Evolutionary conservation across 2,329 filamentous ascomycete species (phyloP), one percentile per base, ranked within the genome.

Genomic region (Magnaporthiopsis poae): DNA sequence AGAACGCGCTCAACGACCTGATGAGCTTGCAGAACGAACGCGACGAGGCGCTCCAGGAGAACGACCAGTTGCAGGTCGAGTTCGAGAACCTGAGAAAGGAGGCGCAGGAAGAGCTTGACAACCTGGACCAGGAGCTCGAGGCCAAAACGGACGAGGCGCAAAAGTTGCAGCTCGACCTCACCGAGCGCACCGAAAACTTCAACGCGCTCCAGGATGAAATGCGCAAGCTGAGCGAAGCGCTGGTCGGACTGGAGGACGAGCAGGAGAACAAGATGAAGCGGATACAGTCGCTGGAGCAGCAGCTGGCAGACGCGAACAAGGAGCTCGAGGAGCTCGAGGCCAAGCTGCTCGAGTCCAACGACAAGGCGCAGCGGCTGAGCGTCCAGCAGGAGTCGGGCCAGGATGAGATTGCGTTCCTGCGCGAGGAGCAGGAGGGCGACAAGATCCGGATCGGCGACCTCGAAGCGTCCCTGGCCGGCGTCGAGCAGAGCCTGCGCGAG

Each of bases 361-460:
- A 90, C 71, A 98, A 98, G 81, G 89, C 90, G 63, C 90, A 96
- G 72, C 87, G 93, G 65, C 83, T 98, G 2, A 89, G 90, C 4
- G 91, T 99, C 39, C 93, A 98, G 74, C 89, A 94, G 70, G 95
- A 99, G 77, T 96, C 91, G 5, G 89, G 90, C 67, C 94, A 97
- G 72, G 89, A 89, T 68, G 95, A 99, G 76, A 96, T 98, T 77
- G 88, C 91, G 0, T 99, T 99, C 83, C 77, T 99, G 64, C 88
- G 95, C 1, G 95, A 99, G 75, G 95, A 99, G 79, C 95, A 99
- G 77, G 95, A 99, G 77, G 87, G 86, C 25, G 95, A 99, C 80
- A 99, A 99, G 83, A 96, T 99, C 75, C 93, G 92, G 77, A 98
- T 99, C 72, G 92, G 94, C 56, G 92, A 98, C 73, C 82, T 98